These are phyloP conservation scores for Colletotrichum tropicicola DNA, from an alignment of 2,329 filamentous ascomycete genomes.

Conservation along the genomic window DNA sequence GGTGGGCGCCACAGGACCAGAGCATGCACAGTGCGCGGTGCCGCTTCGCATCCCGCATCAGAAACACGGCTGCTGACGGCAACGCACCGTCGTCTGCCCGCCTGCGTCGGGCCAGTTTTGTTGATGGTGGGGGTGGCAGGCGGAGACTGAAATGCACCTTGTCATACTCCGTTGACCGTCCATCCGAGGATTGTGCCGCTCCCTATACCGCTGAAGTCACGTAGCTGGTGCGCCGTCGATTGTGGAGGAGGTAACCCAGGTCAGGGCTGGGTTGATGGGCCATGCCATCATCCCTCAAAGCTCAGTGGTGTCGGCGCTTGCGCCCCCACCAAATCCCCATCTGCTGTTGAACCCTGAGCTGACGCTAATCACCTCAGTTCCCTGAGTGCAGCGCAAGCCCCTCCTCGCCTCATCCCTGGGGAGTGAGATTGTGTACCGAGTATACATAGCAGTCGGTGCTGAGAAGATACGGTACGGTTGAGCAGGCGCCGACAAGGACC, in stretches of 20 bases:
- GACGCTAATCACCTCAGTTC: slow-evolving; percentile 3
- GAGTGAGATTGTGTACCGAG: background rate
- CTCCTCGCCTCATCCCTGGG: background rate
- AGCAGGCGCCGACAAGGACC: slow-evolving; percentile 3
- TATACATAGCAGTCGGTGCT: too few relatives aligned
- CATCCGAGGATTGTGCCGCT: background rate
- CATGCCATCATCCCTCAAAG: background rate
- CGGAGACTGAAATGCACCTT: background rate
- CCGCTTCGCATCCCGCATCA: background rate
- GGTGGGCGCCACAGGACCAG: too few relatives aligned
- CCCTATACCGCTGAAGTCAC: background rate
- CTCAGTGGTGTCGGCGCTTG: slow-evolving; percentile 3
- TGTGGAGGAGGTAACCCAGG: background rate
- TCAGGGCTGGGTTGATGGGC: background rate
- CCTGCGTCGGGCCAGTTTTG: background rate
- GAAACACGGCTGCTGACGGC: slow-evolving; percentile 25
- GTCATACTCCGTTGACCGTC: background rate
- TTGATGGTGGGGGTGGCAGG: background rate
- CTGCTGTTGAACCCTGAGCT: background rate
- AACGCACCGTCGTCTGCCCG: background rate
- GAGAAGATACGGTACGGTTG: background rate
- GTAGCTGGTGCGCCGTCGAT: background rate
- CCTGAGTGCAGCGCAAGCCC: slow-evolving; percentile 1
- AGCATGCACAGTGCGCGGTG: slow-evolving; percentile 12
- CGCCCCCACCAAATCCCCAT: slow-evolving; percentile 5